Evolutionary conservation across 495 filamentous ascomycete genomes (phyloP), one percentile per base, ranked within the genome.

Genomic region (Podospora pseudoanserina): DNA sequence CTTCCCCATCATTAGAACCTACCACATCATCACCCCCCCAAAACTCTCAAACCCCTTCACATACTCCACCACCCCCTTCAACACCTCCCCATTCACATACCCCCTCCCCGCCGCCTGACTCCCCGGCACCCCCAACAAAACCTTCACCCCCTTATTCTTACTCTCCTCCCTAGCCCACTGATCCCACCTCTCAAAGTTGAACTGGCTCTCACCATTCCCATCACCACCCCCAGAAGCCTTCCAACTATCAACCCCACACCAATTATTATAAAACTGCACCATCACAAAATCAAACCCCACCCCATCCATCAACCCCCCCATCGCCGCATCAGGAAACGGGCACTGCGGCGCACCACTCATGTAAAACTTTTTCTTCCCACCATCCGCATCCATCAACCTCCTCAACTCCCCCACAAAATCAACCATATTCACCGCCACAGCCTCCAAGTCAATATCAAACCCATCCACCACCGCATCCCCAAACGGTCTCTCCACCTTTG

Each of bases 141-240:
- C 79, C 75, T 89, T 90, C 65, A 88, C 88, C 18, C 87, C 74
- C 63, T 79, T 80, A 78, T 92, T 92, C 70, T 81, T 72, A 60
- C 86, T 88, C 6, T 79, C 79, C 0, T 76, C 85, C 71, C 87
- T 84, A 6, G 90, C 89, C 88, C 90, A 93, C 70, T 81, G 80
- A 68, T 92, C 89, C 91, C 91, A 92, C 64, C 82, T 83, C 16
- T 78, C 81, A 75, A 91, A 89, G 78, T 92, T 91, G 79, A 88
- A 92, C 69, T 86, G 23, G 23, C 23, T 23, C 23, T 23, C 23
- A 23, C 23, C 23, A 1, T 23, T 23, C 23, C 23, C 23, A 23
- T 23, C 23, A 23, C 65, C 0, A 77, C 30, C 4, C 85, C 80
- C 1, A 23, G 23, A 23, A 23, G 23, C 23, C 13, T 75, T 65